These are phyloP conservation scores for Daldinia vernicosa DNA, from an alignment of 495 filamentous ascomycete species.

Conservation along the genomic window DNA sequence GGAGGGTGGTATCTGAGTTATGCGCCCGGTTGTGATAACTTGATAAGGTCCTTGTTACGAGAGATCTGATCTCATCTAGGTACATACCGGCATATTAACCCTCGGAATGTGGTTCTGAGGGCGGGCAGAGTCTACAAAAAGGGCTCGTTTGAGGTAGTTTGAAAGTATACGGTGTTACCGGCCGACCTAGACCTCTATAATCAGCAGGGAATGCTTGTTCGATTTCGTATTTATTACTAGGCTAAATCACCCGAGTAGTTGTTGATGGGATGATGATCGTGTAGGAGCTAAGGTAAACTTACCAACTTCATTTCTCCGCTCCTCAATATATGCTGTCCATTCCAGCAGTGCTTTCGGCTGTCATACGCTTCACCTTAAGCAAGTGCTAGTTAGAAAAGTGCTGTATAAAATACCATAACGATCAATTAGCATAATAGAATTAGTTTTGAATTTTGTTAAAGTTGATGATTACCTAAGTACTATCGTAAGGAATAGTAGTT, in stretches of 20 bases:
- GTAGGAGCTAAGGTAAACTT: neutral
- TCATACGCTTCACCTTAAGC: too few relatives aligned
- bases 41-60: conserved; percentile 38
- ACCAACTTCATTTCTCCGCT: neutral
- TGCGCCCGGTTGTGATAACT: conserved; percentile 19
- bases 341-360: too few relatives aligned
- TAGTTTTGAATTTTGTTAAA: too few relatives aligned
- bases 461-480: too few relatives aligned
- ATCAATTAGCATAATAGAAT: too few relatives aligned
- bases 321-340: too few relatives aligned
- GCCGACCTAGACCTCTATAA: conserved; percentile 18
- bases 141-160: neutral
- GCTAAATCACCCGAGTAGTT: neutral
- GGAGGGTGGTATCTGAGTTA: conserved; percentile 35
- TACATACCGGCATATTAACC: conserved; percentile 5
- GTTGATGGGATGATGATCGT: neutral
- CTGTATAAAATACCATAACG: too few relatives aligned
- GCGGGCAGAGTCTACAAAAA: neutral
- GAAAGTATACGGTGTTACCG: conserved; percentile 4
- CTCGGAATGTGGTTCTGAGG: conserved; percentile 32
- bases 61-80: conserved; percentile 38
- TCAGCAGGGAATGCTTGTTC: conserved; percentile 11
- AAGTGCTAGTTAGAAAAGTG: too few relatives aligned
- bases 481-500: too few relatives aligned
- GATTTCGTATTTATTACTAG: conserved; percentile 22